A percentile compares a stretch with the other conserved stretches of the same genome.
These are phyloP conservation scores for Teratosphaeria nubilosa DNA, from an alignment of 2,329 filamentous ascomycete species.

Conservation along the genomic window DNA sequence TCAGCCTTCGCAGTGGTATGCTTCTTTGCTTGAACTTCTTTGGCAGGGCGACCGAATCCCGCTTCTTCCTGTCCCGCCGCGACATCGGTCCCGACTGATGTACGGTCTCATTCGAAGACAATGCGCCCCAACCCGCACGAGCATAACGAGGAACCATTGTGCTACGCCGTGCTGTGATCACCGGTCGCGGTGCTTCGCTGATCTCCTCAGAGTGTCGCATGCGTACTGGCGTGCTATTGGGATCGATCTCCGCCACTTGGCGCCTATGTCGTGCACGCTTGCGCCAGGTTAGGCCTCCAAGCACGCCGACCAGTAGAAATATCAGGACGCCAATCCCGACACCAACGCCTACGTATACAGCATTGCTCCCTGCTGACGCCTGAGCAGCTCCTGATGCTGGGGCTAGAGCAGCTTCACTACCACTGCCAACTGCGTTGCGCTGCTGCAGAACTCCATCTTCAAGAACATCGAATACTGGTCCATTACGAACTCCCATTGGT, in stretches of 20 bases:
- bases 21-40: slow-evolving; percentile 12
- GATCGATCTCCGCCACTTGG: slow-evolving; percentile 18
- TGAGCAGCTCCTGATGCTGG: slow-evolving; percentile 6
- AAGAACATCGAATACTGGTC: not conserved
- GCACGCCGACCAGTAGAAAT: slow-evolving; percentile 14
- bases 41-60: slow-evolving; percentile 14
- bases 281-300: slow-evolving; percentile 15
- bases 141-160: slow-evolving; percentile 14
- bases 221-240: slow-evolving; percentile 7
- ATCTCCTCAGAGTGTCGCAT: slow-evolving; percentile 8
- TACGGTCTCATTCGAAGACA: slow-evolving; percentile 31
- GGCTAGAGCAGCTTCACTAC: slow-evolving; percentile 4
- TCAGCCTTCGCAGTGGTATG: slow-evolving; percentile 15
- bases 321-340: slow-evolving; percentile 18
- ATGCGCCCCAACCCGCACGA: slow-evolving; percentile 31
- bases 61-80: slow-evolving; percentile 10
- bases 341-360: slow-evolving; percentile 18
- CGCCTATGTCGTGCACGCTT: slow-evolving; percentile 16
- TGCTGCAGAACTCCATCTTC: not conserved
- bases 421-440: not conserved
- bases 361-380: slow-evolving; percentile 5
- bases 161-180: slow-evolving; percentile 9
- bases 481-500: not conserved
- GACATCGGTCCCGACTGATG: slow-evolving; percentile 9
- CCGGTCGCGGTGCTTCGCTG: slow-evolving; percentile 12